Percentiles rank a stretch among this genome's conserved stretches.
phyloP scores from a whole-genome alignment of 352 stramenopile genomes.

The Phytophthora nicotianae region DNA sequence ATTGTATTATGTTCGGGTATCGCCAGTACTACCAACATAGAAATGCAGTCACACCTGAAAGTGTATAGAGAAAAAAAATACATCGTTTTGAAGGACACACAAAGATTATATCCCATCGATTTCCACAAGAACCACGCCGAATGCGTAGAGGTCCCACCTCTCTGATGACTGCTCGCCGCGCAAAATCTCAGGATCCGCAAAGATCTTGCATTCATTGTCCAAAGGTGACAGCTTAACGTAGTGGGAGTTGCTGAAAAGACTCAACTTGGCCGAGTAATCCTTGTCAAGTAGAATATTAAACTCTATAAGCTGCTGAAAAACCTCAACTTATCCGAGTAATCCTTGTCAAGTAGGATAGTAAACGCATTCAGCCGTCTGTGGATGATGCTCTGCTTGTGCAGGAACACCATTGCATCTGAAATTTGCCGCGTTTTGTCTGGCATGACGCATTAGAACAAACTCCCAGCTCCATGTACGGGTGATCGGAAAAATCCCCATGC shows the following conservation, averaged over 20 bases:
- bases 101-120: too few species aligned
- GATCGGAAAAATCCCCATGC: constrained; percentile 62
- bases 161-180: constrained; percentile 8
- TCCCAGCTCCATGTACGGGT: constrained; percentile 64
- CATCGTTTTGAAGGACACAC: too few species aligned
- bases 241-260: constrained; percentile 79
- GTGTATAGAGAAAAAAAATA: too few species aligned
- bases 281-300: constrained; percentile 77
- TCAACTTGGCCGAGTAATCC: constrained; percentile 71
- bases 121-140: too few species aligned
- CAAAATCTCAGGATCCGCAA: constrained; percentile 32
- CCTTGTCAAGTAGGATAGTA: constrained; percentile 73
- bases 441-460: constrained; percentile 55
- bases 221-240: constrained; percentile 75
- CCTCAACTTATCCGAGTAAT: constrained; percentile 73
- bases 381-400: constrained; percentile 76
- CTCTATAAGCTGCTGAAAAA: constrained; percentile 80
- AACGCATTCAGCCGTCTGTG: constrained; percentile 79
- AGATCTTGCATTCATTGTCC: constrained; percentile 30
- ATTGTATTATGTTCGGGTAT: too few species aligned
- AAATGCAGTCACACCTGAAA: too few species aligned
- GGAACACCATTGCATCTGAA: constrained; percentile 62
- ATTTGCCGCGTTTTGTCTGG: constrained; percentile 69
- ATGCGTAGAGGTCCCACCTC: too few species aligned
- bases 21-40: too few species aligned